Percentiles rank a stretch among this genome's conserved stretches.
phyloP scores from a whole-genome alignment of 345 rosid species.

The Rubroshorea leprosula region DNA sequence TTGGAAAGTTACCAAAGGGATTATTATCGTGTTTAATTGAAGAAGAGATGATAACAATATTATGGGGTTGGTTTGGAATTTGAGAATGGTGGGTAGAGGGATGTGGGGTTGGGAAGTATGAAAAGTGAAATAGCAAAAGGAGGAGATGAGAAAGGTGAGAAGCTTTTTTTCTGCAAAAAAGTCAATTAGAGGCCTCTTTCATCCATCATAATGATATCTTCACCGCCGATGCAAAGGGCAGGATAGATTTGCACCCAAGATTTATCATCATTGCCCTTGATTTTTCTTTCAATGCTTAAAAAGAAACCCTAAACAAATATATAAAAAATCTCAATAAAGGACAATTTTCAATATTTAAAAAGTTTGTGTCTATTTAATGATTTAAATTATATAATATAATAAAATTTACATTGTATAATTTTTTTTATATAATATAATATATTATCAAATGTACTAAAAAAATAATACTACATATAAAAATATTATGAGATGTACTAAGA shows the following conservation, averaged over 20 bases:
- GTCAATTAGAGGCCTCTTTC: slow-evolving; percentile 63
- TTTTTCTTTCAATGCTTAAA: slow-evolving; percentile 32
- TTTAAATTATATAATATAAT: too few relatives aligned
- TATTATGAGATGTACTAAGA: too few relatives aligned
- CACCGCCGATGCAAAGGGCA: slow-evolving; percentile 48
- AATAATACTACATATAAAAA: too few relatives aligned
- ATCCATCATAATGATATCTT: slow-evolving; percentile 69
- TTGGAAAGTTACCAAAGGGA: background rate
- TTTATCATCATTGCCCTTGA: slow-evolving; percentile 77
- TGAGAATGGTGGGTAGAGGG: slow-evolving; percentile 45
- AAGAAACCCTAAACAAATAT: slow-evolving; percentile 22
- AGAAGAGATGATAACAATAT: slow-evolving; percentile 34
- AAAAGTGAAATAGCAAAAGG: slow-evolving; percentile 15
- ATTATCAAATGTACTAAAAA: too few relatives aligned
- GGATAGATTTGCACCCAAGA: slow-evolving; percentile 78
- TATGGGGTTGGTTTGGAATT: slow-evolving; percentile 50
- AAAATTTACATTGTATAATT: too few relatives aligned
- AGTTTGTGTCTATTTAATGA: too few relatives aligned
- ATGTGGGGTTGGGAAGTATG: slow-evolving; percentile 17
- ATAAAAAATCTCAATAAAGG: slow-evolving; percentile 1
- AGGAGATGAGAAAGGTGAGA: slow-evolving; percentile 37
- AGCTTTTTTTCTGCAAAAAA: slow-evolving; percentile 47
- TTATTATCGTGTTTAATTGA: slow-evolving; percentile 24
- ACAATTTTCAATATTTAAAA: too few relatives aligned
- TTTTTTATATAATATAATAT: too few relatives aligned